phyloP scores from a whole-genome alignment of 768 basidiomycete genomes.

The Lactarius hengduanensis region DNA sequence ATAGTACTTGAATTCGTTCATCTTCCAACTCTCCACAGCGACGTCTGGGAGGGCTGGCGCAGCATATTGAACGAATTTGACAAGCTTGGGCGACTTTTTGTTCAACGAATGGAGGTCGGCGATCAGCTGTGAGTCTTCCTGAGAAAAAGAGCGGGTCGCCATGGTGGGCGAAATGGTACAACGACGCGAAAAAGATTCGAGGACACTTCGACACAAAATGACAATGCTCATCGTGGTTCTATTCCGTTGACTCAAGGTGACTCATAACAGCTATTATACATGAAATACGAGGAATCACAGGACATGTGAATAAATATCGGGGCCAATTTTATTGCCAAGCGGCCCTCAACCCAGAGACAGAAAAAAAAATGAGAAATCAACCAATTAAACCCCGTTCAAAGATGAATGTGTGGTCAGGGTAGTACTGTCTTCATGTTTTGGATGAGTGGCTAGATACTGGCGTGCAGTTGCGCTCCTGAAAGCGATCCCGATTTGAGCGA shows the following conservation, averaged over 20 bases:
- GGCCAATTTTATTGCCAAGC: not conserved
- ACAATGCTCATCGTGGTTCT: not conserved
- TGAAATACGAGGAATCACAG: not conserved
- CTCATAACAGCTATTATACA: not conserved
- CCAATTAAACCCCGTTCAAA: not conserved
- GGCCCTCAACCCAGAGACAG: not conserved
- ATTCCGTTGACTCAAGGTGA: not conserved
- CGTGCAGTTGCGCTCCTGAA: slow-evolving; percentile 11
- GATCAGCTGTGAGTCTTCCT: slow-evolving; percentile 61
- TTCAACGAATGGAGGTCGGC: slow-evolving; percentile 51
- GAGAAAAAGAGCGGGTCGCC: slow-evolving; percentile 30
- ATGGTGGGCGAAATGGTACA: slow-evolving; percentile 23
- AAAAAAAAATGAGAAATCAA: not conserved
- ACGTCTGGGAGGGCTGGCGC: slow-evolving; percentile 57
- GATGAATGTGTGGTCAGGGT: not conserved
- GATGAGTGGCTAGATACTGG: slow-evolving; percentile 4
- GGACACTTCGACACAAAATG: not conserved
- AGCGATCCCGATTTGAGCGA: not conserved
- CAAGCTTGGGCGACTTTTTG: slow-evolving; percentile 58
- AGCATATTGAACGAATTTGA: slow-evolving; percentile 54
- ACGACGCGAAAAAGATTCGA: not conserved
- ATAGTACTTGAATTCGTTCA: slow-evolving; percentile 96
- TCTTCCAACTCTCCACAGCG: slow-evolving; percentile 85
- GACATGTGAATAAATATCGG: not conserved
- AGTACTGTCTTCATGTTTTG: not conserved